These are phyloP conservation scores for Hydrangea macrophylla DNA, from an alignment of 148 eudicot species.

Conservation along the genomic window DNA sequence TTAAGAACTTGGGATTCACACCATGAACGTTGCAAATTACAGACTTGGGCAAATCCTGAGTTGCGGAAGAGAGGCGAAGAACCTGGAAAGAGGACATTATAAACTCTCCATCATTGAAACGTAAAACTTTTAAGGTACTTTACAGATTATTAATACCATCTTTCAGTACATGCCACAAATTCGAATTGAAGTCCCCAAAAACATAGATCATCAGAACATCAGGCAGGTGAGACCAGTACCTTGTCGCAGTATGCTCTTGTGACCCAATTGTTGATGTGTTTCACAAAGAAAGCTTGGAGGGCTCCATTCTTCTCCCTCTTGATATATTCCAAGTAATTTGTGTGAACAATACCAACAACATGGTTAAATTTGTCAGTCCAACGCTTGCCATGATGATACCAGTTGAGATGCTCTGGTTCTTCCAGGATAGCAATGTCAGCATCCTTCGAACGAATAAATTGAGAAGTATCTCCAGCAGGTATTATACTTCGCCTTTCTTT, in stretches of 20 bases:
- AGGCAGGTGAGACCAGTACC: slow-evolving; percentile 34
- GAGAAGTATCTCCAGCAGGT: slow-evolving; percentile 92
- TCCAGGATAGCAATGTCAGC: slow-evolving; percentile 97
- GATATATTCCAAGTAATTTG: slow-evolving; percentile 97
- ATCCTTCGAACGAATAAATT: slow-evolving; percentile 77
- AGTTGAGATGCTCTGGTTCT: slow-evolving; percentile 96
- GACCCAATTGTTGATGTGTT: slow-evolving; percentile 80
- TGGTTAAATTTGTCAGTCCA: slow-evolving; percentile 99
- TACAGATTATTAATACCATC: neutral
- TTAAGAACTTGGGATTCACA: slow-evolving; percentile 83
- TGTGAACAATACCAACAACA: slow-evolving; percentile 96
- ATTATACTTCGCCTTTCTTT: slow-evolving; percentile 87
- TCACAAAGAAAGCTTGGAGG: slow-evolving; percentile 83
- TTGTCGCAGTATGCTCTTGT: slow-evolving; percentile 85
- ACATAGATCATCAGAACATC: neutral
- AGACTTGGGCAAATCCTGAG: slow-evolving; percentile 89
- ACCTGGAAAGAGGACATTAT: slow-evolving; percentile 41
- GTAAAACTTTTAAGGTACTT: neutral
- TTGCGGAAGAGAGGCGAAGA: slow-evolving; percentile 96
- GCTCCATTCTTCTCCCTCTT: slow-evolving; percentile 98
- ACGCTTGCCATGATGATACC: slow-evolving; percentile 99
- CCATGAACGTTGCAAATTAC: slow-evolving; percentile 92
- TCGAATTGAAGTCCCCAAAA: neutral
- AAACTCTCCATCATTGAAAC: neutral
- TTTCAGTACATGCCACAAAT: neutral